Conservation (phyloP, 2,329 filamentous ascomycete species). For the Pseudogymnoascus sp. region DNA sequence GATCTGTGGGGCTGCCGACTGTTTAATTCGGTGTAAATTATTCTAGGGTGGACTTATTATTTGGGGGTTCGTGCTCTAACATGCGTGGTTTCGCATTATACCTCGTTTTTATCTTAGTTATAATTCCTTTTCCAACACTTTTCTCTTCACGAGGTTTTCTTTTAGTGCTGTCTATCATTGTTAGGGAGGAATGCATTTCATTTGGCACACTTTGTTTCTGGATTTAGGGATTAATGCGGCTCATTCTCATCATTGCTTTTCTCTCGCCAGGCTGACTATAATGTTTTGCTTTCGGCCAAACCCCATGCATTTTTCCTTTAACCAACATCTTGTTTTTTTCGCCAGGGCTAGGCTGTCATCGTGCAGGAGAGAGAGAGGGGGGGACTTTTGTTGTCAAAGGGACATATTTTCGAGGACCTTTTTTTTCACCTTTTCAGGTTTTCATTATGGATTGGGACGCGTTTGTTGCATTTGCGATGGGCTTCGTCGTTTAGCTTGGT, state of each 20-base stretch:
- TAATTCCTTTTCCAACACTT: conserved; percentile 4
- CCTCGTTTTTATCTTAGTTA: not conserved
- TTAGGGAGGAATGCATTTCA: not conserved
- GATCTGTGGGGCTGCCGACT: not conserved
- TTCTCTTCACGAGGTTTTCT: not conserved
- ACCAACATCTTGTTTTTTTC: not conserved
- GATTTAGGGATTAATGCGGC: not conserved
- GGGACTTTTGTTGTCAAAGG: not conserved
- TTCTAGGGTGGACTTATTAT: conserved; percentile 7
- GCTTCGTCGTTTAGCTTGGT: conserved; percentile 6
- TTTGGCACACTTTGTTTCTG: not conserved
- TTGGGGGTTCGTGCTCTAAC: not conserved
- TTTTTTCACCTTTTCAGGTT: not conserved
- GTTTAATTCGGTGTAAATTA: conserved; percentile 9
- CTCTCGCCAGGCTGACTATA: not conserved
- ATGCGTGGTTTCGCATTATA: conserved; percentile 6
- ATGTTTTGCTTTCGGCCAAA: not conserved
- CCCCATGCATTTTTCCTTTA: not conserved
- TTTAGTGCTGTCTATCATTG: not conserved
- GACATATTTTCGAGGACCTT: not conserved
- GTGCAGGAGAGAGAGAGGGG: not conserved
- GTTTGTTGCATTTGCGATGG: conserved; percentile 7
- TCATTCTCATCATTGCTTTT: not conserved
- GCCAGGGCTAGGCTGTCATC: not conserved
- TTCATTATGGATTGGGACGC: conserved; percentile 2